Conservation (phyloP, 2,329 filamentous ascomycete genomes). For the Diaporthe capsici region DNA sequence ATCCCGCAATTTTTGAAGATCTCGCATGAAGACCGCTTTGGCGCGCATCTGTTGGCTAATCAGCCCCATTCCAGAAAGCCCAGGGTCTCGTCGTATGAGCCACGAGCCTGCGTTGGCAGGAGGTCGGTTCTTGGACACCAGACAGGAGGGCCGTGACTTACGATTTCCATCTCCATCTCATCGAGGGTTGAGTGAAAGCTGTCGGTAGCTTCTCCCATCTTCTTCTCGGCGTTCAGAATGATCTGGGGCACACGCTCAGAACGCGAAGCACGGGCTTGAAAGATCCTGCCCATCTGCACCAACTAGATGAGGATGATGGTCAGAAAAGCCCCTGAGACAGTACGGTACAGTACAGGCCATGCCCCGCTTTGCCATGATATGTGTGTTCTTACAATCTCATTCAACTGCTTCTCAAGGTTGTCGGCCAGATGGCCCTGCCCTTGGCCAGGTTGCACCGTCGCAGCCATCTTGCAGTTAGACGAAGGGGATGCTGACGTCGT, state of each 20-base stretch:
- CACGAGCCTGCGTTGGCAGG: background rate
- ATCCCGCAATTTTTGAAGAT: conserved; percentile 37
- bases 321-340: conserved; percentile 1
- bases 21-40: conserved; percentile 41
- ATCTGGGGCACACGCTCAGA: conserved; percentile 38
- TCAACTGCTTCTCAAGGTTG: conserved; percentile 39
- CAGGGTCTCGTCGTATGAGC: background rate
- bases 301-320: conserved; percentile 29
- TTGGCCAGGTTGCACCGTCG: conserved; percentile 5
- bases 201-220: conserved; percentile 39
- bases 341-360: background rate
- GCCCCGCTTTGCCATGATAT: background rate
- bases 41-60: conserved; percentile 36
- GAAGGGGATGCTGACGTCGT: background rate
- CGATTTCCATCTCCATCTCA: conserved; percentile 41
- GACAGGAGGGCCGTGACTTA: conserved; percentile 22
- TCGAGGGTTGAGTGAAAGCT: conserved; percentile 42
- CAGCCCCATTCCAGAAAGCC: conserved; percentile 5
- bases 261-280: conserved; percentile 28
- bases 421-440: conserved; percentile 38
- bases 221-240: conserved; percentile 36
- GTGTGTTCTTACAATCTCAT: conserved; percentile 37
- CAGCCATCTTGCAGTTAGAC: conserved; percentile 1
- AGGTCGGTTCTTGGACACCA: background rate
- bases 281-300: conserved; percentile 41